Base-by-base conservation (phyloP, 129 eudicot species). In the Flaveria ramosissima region DNA sequence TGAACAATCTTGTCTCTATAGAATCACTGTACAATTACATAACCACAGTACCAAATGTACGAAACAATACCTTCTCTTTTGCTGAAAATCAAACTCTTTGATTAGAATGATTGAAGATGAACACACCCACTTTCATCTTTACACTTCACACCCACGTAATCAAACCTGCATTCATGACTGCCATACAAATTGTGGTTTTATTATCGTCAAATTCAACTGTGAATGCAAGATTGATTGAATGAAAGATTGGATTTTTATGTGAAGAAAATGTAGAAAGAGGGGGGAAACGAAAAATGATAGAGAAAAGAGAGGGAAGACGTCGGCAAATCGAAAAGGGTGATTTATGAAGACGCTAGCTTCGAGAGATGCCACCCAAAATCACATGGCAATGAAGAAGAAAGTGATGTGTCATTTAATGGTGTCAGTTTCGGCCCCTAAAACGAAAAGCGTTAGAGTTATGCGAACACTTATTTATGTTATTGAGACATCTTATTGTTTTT, bases 351-450 rank as follows among this genome's bases (percentile, higher is more conserved):
- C 56, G 1, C 70, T 79, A 57, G 7, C n/a, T 67, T 52, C 71
- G 74, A 72, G 83, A 79, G 78, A 79, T 79, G 83, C 83, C 74
- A 79, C 83, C 59, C 68, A 65, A 62, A 79, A 72, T 73, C 83
- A 79, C 78, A 79, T 79, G 83, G 73, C 68, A 51, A 51, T 72
- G 50, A 64, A 45, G 56, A 72, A 63, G 83, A 72, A 64, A 79
- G 78, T 79, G 83, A 79, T 79, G 50, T 72, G 39, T 79, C 78
- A 71, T 64, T 72, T 48, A 79, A 72, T 79, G 12, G 57, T 64
- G 83, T 79, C 83, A 72, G 78, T 26, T 72, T 51, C 36, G 51
- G 73, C 68, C 27, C 76, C 46, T 36, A 10, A 2, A 7, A 71
- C 56, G 27, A n/a, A n/a, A n/a, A n/a, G n/a, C n/a, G n/a, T n/a